Base-by-base conservation (phyloP, 768 basidiomycete genomes). In the Trametes meyenii region DNA sequence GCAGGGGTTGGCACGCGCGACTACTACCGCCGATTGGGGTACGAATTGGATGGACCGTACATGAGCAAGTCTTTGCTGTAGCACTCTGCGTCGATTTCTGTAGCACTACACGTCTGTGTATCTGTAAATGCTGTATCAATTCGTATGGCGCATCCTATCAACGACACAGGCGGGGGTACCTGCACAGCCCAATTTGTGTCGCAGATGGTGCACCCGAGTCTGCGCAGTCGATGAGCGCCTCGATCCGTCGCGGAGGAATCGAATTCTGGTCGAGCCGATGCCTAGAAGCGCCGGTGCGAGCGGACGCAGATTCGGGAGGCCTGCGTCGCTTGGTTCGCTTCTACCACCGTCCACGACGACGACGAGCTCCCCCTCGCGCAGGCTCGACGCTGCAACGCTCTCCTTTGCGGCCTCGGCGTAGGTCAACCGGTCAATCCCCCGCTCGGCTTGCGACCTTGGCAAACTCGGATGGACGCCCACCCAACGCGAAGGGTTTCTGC, bases 11-110 rank as follows among this genome's bases (percentile, higher is more conserved):
- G 97, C 19, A 98, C 97, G 13, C 83, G 97, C 69, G 95, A 96
- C 73, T 99, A 99, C 74, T 99, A 98, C 74, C 85, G 94, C 60
- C 88, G 93, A 72, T 77, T 98, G 58, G 96, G 96, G 7, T 98
- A 98, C 74, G 87, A 90, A 74, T 78, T 98, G 58, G 96, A 98
- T 69, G 96, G 96, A 0, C 95, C 95, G 19, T 99, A 98, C 75
- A 99, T 99, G 96, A 93, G 90, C 80, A 97, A 97, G 76, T 81
- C 81, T 33, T 72, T 92, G 71, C 68, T 69, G 62, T 72, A 67
- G 50, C 29, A 38, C 39, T 53, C 52, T 43, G 19, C 19, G 51
- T 29, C 10, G n/a, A 40, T 60, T 48, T 45, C 39, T 66, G 53
- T 50, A 54, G 46, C 63, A 50, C 36, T 49, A 52, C 54, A 58